Evolutionary conservation across 2,329 filamentous ascomycete genomes (phyloP).

Genomic region (Elsinoe fawcettii): DNA sequence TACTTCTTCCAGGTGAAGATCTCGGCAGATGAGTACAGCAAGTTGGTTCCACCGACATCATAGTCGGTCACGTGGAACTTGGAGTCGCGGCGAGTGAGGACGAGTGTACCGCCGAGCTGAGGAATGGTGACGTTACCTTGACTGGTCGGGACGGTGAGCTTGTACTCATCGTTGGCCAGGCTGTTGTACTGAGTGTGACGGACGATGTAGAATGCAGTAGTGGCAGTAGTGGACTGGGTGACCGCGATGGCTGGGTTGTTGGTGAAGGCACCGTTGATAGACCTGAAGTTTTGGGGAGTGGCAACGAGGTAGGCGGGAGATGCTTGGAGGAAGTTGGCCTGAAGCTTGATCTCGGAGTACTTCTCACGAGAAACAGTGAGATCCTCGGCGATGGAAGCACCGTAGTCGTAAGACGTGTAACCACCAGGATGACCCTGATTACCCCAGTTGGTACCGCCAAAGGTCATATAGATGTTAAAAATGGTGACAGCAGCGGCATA

Average conservation of each 20-base stretch:
- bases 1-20: conserved; percentile 63
- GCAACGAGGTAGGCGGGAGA: conserved; percentile 62
- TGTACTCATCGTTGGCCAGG: conserved; percentile 52
- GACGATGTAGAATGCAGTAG: conserved; percentile 56
- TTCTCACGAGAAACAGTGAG: conserved; percentile 63
- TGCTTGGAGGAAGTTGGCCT: conserved; percentile 66
- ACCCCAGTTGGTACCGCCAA: conserved; percentile 77
- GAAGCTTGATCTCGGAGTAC: conserved; percentile 69
- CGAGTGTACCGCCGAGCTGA: conserved; percentile 49
- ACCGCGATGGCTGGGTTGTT: conserved; percentile 5
- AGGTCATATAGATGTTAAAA: conserved; percentile 68
- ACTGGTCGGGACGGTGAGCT: conserved; percentile 54
- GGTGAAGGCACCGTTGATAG: conserved; percentile 44
- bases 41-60: conserved; percentile 48
- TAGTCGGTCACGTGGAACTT: conserved; percentile 63
- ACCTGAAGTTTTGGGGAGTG: conserved; percentile 42
- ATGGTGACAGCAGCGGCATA: conserved; percentile 58
- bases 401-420: conserved; percentile 53
- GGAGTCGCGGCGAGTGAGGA: conserved; percentile 56
- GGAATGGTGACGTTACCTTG: conserved; percentile 51
- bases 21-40: conserved; percentile 63
- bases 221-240: conserved; percentile 36
- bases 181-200: conserved; percentile 58
- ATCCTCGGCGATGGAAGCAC: conserved; percentile 60
- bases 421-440: conserved; percentile 62